Evolutionary conservation across 768 basidiomycete species (phyloP).

Genomic region (Collybia nuda): DNA sequence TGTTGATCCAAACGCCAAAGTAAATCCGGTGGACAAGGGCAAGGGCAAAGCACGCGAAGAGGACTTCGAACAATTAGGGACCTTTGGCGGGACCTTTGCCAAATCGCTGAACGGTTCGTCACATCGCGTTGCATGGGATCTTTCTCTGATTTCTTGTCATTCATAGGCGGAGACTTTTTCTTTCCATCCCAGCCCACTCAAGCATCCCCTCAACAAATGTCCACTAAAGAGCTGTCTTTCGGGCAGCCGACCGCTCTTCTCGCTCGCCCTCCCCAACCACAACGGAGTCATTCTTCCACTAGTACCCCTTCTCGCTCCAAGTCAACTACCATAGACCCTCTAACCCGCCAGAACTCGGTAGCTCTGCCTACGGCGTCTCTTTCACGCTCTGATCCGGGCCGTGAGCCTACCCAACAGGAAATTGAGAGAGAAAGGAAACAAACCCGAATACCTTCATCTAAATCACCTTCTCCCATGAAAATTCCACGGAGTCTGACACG

Average conservation of each 20-base stretch:
- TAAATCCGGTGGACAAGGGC: slow-evolving; percentile 21
- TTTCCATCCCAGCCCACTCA: no score
- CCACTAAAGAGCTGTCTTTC: neutral
- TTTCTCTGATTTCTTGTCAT: no score
- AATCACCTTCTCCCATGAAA: slow-evolving; percentile 55
- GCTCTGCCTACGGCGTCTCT: slow-evolving; percentile 1
- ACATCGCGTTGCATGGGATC: no score
- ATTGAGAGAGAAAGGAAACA: slow-evolving; percentile 23
- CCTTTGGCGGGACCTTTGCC: no score
- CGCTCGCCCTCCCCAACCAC: neutral
- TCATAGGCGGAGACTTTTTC: no score
- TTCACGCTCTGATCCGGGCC: slow-evolving; percentile 5
- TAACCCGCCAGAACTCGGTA: slow-evolving; percentile 10
- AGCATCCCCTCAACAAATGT: no score
- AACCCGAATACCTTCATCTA: slow-evolving; percentile 58
- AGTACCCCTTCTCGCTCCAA: neutral
- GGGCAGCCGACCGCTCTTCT: neutral
- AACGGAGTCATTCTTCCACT: neutral
- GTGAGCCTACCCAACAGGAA: slow-evolving; percentile 18
- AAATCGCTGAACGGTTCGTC: no score
- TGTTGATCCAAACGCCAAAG: slow-evolving; percentile 17
- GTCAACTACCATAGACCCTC: slow-evolving; percentile 8
- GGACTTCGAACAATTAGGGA: slow-evolving; percentile 5
- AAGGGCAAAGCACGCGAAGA: slow-evolving; percentile 29
- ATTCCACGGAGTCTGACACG: slow-evolving; percentile 22